Conservation (phyloP, 1,284 basidiomycete species). For the Tetrapyrgos nigripes region DNA sequence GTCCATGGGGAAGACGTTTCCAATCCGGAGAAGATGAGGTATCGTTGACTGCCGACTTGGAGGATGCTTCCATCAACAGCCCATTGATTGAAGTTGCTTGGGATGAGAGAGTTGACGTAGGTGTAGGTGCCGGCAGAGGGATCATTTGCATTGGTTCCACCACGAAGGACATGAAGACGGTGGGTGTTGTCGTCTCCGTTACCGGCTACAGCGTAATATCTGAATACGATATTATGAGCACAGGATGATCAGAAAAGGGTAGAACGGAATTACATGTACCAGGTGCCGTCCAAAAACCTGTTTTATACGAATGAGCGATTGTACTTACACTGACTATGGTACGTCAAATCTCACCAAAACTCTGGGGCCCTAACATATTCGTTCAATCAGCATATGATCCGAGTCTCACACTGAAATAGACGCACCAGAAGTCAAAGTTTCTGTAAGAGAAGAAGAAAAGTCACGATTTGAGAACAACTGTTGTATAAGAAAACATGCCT, state of each 20-base stretch:
- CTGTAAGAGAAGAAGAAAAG: slow-evolving; percentile 3
- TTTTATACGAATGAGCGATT: neutral
- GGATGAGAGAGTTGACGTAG: slow-evolving; percentile 23
- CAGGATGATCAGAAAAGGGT: neutral
- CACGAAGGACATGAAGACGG: slow-evolving; percentile 23
- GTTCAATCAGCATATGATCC: neutral
- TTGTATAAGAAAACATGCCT: slow-evolving; percentile 14
- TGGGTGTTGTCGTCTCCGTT: slow-evolving; percentile 24
- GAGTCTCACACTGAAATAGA: neutral
- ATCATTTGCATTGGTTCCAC: slow-evolving; percentile 22
- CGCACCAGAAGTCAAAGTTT: slow-evolving; percentile 21
- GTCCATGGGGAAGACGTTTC: slow-evolving; percentile 20
- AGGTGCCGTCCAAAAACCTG: slow-evolving; percentile 22
- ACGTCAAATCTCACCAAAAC: slow-evolving; percentile 3
- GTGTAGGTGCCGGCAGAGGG: slow-evolving; percentile 20
- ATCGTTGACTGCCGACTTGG: slow-evolving; percentile 17
- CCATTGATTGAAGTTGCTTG: slow-evolving; percentile 25
- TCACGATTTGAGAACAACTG: neutral
- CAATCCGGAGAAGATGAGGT: slow-evolving; percentile 23
- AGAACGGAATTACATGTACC: slow-evolving; percentile 22
- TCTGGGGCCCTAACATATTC: slow-evolving; percentile 9
- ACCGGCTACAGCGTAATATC: slow-evolving; percentile 25
- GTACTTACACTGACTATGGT: neutral
- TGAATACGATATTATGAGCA: neutral
- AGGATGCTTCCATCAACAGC: slow-evolving; percentile 26